A percentile compares a stretch with the other conserved stretches of the same genome.
Conservation (phyloP, 805 yeast genomes). For the Metschnikowia anglica region DNA sequence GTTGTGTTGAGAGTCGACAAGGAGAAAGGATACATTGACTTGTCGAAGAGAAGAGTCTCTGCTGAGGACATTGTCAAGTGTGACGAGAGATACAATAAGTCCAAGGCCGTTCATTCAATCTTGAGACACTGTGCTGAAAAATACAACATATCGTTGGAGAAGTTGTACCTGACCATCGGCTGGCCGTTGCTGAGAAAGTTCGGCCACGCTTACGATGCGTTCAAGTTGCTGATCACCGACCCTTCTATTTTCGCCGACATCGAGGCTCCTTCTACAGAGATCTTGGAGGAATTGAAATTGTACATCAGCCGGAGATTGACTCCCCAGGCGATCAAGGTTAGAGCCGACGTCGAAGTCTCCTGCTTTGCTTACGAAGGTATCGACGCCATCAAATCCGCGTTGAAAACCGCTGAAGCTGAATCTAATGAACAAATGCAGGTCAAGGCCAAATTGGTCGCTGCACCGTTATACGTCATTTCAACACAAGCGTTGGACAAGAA, state of each 20-base stretch:
- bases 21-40: conserved; percentile 97
- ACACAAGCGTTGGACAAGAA: conserved; percentile 91
- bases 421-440: conserved; percentile 85
- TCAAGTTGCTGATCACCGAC: conserved; percentile 93
- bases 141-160: conserved; percentile 82
- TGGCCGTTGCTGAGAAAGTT: conserved; percentile 96
- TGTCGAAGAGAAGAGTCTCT: conserved; percentile 96
- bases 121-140: conserved; percentile 98
- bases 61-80: conserved; percentile 96
- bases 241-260: conserved; percentile 81
- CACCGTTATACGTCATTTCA: conserved; percentile 92
- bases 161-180: conserved; percentile 82
- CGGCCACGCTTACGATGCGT: conserved; percentile 97
- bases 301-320: conserved; percentile 93
- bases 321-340: conserved; percentile 95
- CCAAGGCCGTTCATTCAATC: conserved; percentile 97
- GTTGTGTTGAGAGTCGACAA: conserved; percentile 97
- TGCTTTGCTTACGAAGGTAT: conserved; percentile 97
- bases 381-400: conserved; percentile 90
- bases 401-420: conserved; percentile 79
- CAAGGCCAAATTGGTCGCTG: conserved; percentile 94
- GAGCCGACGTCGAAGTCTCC: conserved; percentile 98
- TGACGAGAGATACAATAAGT: conserved; percentile 95
- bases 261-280: conserved; percentile 65
- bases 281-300: conserved; percentile 78